A percentile compares a stretch with the other conserved stretches of the same genome.
Evolutionary conservation across 371 early-diverging fungal genomes (phyloP).

Genomic region (Lichtheimia ramosa): DNA sequence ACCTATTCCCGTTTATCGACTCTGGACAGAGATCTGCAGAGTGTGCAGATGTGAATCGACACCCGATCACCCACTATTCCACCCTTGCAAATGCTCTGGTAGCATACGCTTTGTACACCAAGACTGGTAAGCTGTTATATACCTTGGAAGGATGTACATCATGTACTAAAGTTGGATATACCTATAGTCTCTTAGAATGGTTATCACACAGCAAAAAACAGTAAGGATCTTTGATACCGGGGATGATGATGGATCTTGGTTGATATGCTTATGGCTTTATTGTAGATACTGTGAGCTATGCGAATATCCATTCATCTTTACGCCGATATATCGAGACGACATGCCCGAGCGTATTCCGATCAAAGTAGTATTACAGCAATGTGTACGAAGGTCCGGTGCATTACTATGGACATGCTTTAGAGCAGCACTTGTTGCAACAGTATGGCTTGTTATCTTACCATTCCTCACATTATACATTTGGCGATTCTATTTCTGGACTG

Average conservation of each 20-base stretch:
- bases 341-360: conserved; percentile 74
- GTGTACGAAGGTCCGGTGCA: conserved; percentile 37
- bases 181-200: conserved; percentile 78
- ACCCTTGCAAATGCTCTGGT: conserved; percentile 93
- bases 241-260: no score
- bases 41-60: conserved; percentile 84
- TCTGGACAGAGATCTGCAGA: conserved; percentile 72
- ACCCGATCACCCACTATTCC: conserved; percentile 77
- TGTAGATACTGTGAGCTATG: conserved; percentile 80
- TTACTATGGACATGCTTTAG: conserved; percentile 32
- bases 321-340: conserved; percentile 68
- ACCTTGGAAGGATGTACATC: not conserved
- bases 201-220: conserved; percentile 82
- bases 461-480: conserved; percentile 81
- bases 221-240: conserved; percentile 16
- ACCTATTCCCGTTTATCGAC: not conserved
- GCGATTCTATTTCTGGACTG: conserved; percentile 79
- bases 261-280: conserved; percentile 1
- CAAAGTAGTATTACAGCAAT: conserved; percentile 47
- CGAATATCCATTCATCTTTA: conserved; percentile 73
- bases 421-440: conserved; percentile 59
- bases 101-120: conserved; percentile 89
- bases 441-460: conserved; percentile 88
- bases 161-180: not conserved
- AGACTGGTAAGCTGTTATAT: conserved; percentile 56